Base-by-base conservation (phyloP, 129 eudicot genomes). In the Lonicera japonica region DNA sequence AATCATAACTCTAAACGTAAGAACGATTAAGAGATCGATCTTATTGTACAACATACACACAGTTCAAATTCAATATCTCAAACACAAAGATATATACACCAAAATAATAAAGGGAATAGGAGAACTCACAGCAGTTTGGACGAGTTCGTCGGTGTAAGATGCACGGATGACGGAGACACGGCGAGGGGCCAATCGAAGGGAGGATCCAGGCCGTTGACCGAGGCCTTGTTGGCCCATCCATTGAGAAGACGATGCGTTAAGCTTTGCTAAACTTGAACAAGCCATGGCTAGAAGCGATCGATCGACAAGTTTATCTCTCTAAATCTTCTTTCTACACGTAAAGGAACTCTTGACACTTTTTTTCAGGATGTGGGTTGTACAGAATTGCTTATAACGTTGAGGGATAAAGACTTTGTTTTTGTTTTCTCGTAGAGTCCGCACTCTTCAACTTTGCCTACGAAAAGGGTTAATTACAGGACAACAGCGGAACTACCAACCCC, bases 101-200 rank as follows among this genome's bases (percentile, higher is more conserved):
- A n/a, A n/a, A n/a, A n/a, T n/a, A n/a, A n/a, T n/a, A 50, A 11
- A 3, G n/a, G 8, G 21, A 50, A 6, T 17, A 14, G 9, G 55
- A 62, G 43, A 17, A 54, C 76, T 66, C 58, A 90, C 95, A 56
- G 97, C 95, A 60, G 97, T 90, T 72, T 86, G 70, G 63, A 91
- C 73, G 56, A 91, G 97, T 25, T 90, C 97, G n/a, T 90, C 95
- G 60, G 94, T 64, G 82, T 90, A 90, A 59, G 97, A 83, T 79
- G 95, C 91, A 60, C 90, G 87, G 73, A 87, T 53, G 60, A 78
- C 77, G 45, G 94, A 75, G 1, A 77, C 79, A 64, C 94, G 90
- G 70, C 86, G 73, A 46, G 76, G 57, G 13, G 83, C 56, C 34
- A 69, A 62, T 1, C 73, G 25, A 50, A 70, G 25, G 15, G 86